Conservation (phyloP, 148 eudicot species). For the Chenopodium album region DNA sequence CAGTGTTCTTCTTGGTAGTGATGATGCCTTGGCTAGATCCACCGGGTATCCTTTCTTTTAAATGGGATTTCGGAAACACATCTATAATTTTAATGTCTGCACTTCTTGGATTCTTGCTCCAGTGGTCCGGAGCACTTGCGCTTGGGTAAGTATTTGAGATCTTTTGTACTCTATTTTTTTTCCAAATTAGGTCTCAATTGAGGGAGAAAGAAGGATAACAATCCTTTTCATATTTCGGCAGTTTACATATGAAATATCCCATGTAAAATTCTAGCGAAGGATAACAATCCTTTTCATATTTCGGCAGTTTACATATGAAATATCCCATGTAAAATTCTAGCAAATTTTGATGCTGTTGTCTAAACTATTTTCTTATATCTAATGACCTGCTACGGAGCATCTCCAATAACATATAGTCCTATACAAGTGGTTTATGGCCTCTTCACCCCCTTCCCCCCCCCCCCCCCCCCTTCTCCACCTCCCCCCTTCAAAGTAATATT, state of each 20-base stretch:
- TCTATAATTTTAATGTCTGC: conserved; percentile 68
- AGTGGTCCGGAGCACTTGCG: conserved; percentile 97
- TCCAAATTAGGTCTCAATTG: background rate
- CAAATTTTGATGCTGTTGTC: background rate
- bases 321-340: background rate
- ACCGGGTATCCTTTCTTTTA: conserved; percentile 63
- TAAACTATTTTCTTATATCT: background rate
- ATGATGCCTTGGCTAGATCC: conserved; percentile 98
- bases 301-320: background rate
- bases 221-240: background rate
- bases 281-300: background rate
- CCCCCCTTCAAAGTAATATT: background rate
- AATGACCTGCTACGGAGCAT: background rate
- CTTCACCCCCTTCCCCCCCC: background rate
- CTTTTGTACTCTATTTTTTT: background rate
- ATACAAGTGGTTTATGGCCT: background rate
- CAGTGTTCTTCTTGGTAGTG: conserved; percentile 69
- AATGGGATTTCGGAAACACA: conserved; percentile 64
- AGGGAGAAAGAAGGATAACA: background rate
- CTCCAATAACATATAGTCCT: too few relatives aligned
- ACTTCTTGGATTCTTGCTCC: conserved; percentile 88
- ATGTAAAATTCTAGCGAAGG: background rate
- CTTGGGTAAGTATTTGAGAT: conserved; percentile 57
- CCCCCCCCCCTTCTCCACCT: background rate
- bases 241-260: background rate